Evolutionary conservation across 2,329 filamentous ascomycete species (phyloP).

Genomic region (Fusarium tanahbumbuense): DNA sequence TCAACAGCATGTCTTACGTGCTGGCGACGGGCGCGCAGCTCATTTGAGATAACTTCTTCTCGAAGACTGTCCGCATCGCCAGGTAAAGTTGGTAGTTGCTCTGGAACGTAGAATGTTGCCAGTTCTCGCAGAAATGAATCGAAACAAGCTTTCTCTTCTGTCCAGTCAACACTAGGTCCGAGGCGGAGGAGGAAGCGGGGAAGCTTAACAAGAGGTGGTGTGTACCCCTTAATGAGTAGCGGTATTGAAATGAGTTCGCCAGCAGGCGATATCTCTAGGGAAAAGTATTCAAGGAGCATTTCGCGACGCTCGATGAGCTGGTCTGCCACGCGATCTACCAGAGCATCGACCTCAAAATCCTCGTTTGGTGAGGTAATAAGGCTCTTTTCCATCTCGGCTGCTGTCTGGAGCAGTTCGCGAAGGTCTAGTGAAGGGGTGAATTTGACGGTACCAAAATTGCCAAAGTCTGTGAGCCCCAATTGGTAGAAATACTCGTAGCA

Average conservation of each 20-base stretch:
- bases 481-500: conserved; percentile 96
- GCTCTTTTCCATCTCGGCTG: conserved; percentile 75
- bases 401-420: conserved; percentile 76
- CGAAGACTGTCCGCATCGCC: conserved; percentile 49
- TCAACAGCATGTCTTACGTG: conserved; percentile 83
- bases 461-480: conserved; percentile 92
- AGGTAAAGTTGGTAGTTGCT: conserved; percentile 73
- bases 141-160: conserved; percentile 86
- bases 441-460: conserved; percentile 87
- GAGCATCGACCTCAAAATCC: conserved; percentile 73
- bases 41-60: conserved; percentile 58
- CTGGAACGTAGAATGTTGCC: conserved; percentile 90
- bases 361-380: conserved; percentile 55
- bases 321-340: conserved; percentile 72
- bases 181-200: conserved; percentile 88
- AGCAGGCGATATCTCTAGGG: conserved; percentile 80
- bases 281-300: conserved; percentile 95
- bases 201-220: conserved; percentile 85
- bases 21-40: conserved; percentile 68
- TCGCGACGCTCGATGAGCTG: conserved; percentile 81
- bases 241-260: conserved; percentile 85
- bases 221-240: conserved; percentile 88
- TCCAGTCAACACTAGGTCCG: conserved; percentile 90
- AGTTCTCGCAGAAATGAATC: conserved; percentile 86
- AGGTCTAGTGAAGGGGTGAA: conserved; percentile 82